phyloP scores from a whole-genome alignment of 495 filamentous ascomycete species.

The Cladorrhinum samala region DNA sequence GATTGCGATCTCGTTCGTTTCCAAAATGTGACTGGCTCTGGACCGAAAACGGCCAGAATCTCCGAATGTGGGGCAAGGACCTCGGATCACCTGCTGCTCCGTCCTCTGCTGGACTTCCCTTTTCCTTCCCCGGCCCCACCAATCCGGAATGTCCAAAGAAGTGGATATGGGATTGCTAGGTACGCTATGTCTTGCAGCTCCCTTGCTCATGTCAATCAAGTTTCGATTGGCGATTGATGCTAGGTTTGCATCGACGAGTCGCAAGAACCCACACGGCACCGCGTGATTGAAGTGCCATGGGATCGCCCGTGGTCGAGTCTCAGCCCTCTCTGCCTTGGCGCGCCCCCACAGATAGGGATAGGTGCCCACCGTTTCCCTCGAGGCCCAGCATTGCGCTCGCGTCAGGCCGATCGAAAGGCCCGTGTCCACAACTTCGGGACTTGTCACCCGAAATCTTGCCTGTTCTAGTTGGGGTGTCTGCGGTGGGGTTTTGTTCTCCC shows the following conservation, averaged over 20 bases:
- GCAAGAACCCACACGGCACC: neutral
- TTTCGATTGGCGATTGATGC: neutral
- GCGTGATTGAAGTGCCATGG: neutral
- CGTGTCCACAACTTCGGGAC: slow-evolving; percentile 7
- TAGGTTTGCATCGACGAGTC: too few relatives aligned
- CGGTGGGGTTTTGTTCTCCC: too few relatives aligned
- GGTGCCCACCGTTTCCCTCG: too few relatives aligned
- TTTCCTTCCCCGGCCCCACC: neutral
- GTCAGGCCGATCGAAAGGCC: neutral
- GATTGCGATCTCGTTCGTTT: too few relatives aligned
- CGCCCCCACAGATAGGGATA: too few relatives aligned
- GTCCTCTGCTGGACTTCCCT: neutral
- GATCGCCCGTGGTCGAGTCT: neutral
- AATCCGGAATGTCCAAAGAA: neutral
- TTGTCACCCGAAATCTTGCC: neutral
- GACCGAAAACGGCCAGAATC: slow-evolving; percentile 6
- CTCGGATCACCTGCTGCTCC: neutral
- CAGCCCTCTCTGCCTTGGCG: neutral
- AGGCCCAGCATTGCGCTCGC: too few relatives aligned
- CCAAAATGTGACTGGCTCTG: neutral
- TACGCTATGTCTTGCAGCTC: neutral
- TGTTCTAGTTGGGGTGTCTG: neutral
- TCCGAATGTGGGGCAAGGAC: neutral
- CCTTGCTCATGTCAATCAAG: neutral
- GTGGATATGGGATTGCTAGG: neutral